A percentile compares a stretch with the other conserved stretches of the same genome.
These are phyloP conservation scores for Acorus gramineus DNA, from an alignment of 106 monocot species.

Conservation along the genomic window DNA sequence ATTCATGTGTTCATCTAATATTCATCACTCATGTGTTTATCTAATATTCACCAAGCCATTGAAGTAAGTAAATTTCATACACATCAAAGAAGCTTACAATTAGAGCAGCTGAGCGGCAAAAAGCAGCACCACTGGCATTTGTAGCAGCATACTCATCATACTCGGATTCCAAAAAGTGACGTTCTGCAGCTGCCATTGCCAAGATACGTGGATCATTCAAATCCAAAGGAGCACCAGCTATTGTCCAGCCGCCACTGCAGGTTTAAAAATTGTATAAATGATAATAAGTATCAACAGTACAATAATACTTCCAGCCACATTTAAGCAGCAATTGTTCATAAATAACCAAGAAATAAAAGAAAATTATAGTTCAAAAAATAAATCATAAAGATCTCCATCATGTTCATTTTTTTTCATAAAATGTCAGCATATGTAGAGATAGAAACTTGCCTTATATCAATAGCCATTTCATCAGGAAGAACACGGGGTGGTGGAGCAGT, in stretches of 20 bases:
- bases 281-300: too few species aligned
- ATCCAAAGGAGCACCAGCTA: conserved; percentile 57
- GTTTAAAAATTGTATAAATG: too few species aligned
- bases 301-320: too few species aligned
- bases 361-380: neutral
- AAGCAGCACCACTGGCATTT: conserved; percentile 73
- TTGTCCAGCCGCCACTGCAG: conserved; percentile 57
- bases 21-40: too few species aligned
- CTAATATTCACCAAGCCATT: too few species aligned
- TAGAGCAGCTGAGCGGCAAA: conserved; percentile 69
- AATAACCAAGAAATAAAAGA: too few species aligned
- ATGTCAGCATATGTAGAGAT: neutral
- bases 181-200: conserved; percentile 68
- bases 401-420: neutral
- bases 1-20: too few species aligned
- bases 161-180: conserved; percentile 67
- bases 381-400: too few species aligned
- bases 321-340: too few species aligned
- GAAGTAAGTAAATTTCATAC: too few species aligned
- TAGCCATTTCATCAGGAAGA: conserved; percentile 54
- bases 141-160: conserved; percentile 80
- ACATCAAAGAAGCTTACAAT: conserved; percentile 36
- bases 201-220: conserved; percentile 61
- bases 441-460: conserved; percentile 60
- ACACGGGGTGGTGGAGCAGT: conserved; percentile 37